These are phyloP conservation scores for Colletotrichum orbiculare DNA, from an alignment of 2,329 filamentous ascomycete genomes.

Conservation along the genomic window DNA sequence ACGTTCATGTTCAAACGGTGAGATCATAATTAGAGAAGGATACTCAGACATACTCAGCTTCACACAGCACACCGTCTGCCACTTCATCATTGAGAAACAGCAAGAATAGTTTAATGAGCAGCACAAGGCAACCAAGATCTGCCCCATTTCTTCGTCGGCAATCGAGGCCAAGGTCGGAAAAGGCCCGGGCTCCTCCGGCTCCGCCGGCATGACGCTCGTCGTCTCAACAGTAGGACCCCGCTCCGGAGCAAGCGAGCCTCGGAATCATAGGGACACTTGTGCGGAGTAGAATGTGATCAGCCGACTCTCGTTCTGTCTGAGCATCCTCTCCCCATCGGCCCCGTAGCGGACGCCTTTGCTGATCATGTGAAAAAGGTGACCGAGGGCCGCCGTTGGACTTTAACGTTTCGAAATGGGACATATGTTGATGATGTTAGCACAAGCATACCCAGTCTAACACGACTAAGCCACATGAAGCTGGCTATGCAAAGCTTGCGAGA, in stretches of 20 bases:
- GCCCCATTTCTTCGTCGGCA: conserved; percentile 1
- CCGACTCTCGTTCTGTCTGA: too few species aligned
- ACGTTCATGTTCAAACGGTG: conserved; percentile 9
- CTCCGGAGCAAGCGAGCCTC: conserved; percentile 2
- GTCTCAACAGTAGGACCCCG: conserved; percentile 1
- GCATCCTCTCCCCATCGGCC: background rate
- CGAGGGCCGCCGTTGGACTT: background rate
- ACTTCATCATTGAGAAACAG: too few species aligned
- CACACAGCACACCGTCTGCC: too few species aligned
- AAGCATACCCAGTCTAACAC: background rate
- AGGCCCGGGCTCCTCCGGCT: conserved; percentile 2
- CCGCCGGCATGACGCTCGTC: conserved; percentile 15
- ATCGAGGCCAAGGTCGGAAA: background rate
- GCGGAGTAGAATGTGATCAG: too few species aligned
- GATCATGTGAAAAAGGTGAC: background rate
- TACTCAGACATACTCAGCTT: too few species aligned
- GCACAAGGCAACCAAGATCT: background rate
- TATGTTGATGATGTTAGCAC: background rate
- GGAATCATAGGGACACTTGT: background rate
- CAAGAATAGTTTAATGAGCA: too few species aligned
- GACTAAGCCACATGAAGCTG: background rate
- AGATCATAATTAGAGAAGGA: background rate
- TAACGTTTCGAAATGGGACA: background rate
- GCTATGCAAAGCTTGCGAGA: background rate
- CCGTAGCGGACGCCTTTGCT: background rate